A percentile compares a stretch with the other conserved stretches of the same genome.
Conservation (phyloP, 345 rosid genomes). For the Carallia pectinifolia region DNA sequence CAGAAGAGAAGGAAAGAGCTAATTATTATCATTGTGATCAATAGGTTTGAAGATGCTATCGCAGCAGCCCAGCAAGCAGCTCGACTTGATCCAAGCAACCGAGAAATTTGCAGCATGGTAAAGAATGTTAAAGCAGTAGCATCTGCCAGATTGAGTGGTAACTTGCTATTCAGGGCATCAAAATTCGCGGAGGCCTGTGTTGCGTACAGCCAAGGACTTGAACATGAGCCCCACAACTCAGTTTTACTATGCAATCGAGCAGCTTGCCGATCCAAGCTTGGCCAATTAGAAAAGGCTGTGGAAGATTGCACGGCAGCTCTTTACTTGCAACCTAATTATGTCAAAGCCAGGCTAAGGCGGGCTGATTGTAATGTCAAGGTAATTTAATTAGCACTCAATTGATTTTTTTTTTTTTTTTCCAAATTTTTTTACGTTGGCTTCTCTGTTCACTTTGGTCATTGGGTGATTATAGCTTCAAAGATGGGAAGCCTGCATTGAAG, state of each 20-base stretch:
- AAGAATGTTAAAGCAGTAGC: conserved; percentile 57
- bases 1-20: not conserved
- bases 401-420: no score
- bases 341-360: conserved; percentile 75
- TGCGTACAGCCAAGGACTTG: conserved; percentile 76
- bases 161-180: conserved; percentile 66
- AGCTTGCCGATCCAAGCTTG: conserved; percentile 67
- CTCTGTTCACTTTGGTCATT: not conserved
- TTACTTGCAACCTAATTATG: conserved; percentile 55
- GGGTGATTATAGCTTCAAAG: conserved; percentile 43
- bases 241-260: conserved; percentile 89
- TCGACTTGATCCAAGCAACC: conserved; percentile 60
- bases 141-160: conserved; percentile 65
- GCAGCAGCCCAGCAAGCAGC: conserved; percentile 64
- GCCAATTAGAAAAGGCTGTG: conserved; percentile 62
- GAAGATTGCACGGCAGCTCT: conserved; percentile 87
- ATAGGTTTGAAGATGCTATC: conserved; percentile 77
- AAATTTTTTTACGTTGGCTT: no score
- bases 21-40: not conserved
- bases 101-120: conserved; percentile 43
- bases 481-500: conserved; percentile 68
- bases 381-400: not conserved
- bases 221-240: conserved; percentile 65
- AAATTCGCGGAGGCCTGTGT: conserved; percentile 60
- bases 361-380: conserved; percentile 79